Evolutionary conservation across 805 yeast genomes (phyloP).

Genomic region (Suhomyces sp.): DNA sequence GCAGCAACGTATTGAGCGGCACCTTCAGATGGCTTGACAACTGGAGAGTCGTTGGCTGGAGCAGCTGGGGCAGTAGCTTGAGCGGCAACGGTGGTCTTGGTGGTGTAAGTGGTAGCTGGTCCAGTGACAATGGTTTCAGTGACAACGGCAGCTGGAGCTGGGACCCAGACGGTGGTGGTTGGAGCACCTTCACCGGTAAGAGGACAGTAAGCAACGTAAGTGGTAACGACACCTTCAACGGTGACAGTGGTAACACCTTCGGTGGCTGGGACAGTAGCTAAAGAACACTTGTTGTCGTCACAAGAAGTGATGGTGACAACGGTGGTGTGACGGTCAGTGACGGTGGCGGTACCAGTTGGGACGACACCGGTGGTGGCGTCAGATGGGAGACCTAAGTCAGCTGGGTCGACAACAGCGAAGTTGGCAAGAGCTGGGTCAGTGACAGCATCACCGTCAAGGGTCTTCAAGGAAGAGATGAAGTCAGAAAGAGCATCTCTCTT

Average conservation of each 20-base stretch:
- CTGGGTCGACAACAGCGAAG: conserved; percentile 16
- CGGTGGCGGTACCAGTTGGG: conserved; percentile 27
- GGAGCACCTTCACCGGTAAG: conserved; percentile 10
- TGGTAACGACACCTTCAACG: conserved; percentile 33
- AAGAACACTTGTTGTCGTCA: conserved; percentile 28
- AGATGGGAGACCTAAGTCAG: no score
- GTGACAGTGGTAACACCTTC: conserved; percentile 27
- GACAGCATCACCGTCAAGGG: conserved; percentile 26
- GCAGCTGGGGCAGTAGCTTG: conserved; percentile 10
- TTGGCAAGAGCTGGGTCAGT: conserved; percentile 11
- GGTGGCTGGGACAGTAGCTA: conserved; percentile 16
- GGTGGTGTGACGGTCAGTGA: conserved; percentile 20
- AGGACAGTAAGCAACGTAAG: conserved; percentile 44
- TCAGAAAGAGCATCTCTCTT: conserved; percentile 32
- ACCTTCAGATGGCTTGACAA: conserved; percentile 9
- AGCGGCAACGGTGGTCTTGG: conserved; percentile 7
- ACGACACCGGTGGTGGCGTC: not conserved
- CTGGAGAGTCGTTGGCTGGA: conserved; percentile 12
- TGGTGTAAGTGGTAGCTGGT: conserved; percentile 12
- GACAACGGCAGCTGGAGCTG: conserved; percentile 11
- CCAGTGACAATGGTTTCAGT: conserved; percentile 6
- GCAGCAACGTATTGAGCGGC: conserved; percentile 13
- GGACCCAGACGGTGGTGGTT: conserved; percentile 6
- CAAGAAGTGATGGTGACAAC: conserved; percentile 41
- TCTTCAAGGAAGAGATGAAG: conserved; percentile 22